Conservation (phyloP, 208 protist genomes). For the Leishmania martiniquensis region DNA sequence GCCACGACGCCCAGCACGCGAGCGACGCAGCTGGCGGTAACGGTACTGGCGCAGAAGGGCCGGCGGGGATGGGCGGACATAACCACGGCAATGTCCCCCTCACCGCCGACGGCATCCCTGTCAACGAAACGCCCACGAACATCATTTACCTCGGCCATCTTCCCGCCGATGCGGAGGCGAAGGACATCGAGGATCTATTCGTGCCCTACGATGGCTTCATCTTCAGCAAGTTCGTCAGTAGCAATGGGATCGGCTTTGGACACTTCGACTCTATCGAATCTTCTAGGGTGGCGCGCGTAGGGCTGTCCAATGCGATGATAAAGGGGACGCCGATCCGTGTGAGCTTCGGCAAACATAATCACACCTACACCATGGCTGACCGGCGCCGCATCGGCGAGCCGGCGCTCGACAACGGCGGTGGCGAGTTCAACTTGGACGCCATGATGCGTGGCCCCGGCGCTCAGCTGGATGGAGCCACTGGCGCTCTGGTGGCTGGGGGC, state of each 20-base stretch:
- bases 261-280: constrained; percentile 82
- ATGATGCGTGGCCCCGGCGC: constrained; percentile 45
- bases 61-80: constrained; percentile 9
- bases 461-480: constrained; percentile 27
- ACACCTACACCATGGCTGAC: constrained; percentile 74
- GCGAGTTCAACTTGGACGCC: constrained; percentile 43
- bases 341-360: constrained; percentile 86
- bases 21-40: constrained; percentile 9
- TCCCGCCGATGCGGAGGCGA: constrained; percentile 58
- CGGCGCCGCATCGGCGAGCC: constrained; percentile 38
- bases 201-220: constrained; percentile 86
- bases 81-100: constrained; percentile 14
- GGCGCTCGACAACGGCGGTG: constrained; percentile 4
- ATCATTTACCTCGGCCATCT: constrained; percentile 87
- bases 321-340: constrained; percentile 76
- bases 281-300: constrained; percentile 58
- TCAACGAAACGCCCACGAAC: constrained; percentile 81
- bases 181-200: constrained; percentile 77
- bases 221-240: constrained; percentile 68
- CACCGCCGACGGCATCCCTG: constrained; percentile 49
- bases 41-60: constrained; percentile 8
- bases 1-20: constrained; percentile 48
- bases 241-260: constrained; percentile 79
- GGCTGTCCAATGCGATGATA: constrained; percentile 53
- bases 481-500: constrained; percentile 46